A percentile compares a stretch with the other conserved stretches of the same genome.
These are phyloP conservation scores for Colletotrichum filicis DNA, from an alignment of 2,329 filamentous ascomycete species.

Conservation along the genomic window DNA sequence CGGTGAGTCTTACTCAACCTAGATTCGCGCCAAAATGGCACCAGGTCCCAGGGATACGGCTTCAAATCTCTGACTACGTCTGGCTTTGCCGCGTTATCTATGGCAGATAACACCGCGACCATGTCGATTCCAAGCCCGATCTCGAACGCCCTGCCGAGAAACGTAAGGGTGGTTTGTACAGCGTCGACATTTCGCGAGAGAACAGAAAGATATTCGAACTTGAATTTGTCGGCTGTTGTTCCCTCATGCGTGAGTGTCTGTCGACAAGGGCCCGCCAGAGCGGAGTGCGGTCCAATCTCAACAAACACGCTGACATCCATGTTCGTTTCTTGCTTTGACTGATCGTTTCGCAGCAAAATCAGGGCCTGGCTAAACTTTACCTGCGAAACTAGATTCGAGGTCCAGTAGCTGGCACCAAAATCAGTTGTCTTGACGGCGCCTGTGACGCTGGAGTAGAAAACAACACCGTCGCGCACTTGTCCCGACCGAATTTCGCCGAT, in stretches of 20 bases:
- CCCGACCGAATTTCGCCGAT: background rate
- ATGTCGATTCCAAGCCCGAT: constrained; percentile 35
- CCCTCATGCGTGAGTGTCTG: background rate
- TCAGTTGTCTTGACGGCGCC: background rate
- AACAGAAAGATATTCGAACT: background rate
- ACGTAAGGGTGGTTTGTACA: background rate
- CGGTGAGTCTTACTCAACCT: constrained; percentile 53
- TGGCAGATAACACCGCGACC: constrained; percentile 46
- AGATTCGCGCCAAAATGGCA: constrained; percentile 64
- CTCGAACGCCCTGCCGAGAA: background rate
- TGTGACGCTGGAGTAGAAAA: constrained; percentile 20
- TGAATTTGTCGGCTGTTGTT: background rate
- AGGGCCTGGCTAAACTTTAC: constrained; percentile 47
- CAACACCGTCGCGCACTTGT: background rate
- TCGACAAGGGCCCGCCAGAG: too few species aligned
- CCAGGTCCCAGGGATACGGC: constrained; percentile 65
- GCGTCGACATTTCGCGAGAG: background rate
- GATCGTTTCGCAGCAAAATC: background rate
- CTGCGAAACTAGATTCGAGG: constrained; percentile 45
- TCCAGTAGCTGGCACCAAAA: constrained; percentile 44
- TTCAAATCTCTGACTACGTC: constrained; percentile 55
- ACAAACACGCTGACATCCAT: background rate
- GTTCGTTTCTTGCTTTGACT: background rate
- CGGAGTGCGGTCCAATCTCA: background rate
- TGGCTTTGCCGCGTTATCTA: constrained; percentile 46